Evolutionary conservation across 1,139 yeast genomes (phyloP), one percentile per base, ranked within the genome.

Genomic region (Saccharomyces hybrid): DNA sequence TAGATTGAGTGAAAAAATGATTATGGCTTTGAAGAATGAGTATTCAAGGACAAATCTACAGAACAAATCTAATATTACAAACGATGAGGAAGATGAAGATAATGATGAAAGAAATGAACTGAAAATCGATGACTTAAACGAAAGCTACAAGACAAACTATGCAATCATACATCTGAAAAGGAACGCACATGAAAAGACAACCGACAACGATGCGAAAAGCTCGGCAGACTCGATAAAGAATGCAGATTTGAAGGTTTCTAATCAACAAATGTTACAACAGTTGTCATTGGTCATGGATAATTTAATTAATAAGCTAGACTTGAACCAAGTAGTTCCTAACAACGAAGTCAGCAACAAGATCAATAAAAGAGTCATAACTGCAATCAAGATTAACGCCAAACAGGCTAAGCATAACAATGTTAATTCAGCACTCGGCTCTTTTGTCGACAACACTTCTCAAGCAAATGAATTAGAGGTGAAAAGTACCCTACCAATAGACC

Each of bases 1-100:
- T 70, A 80, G 89, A 57, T 75, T 93, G 51, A 86, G 95, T 62
- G 83, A 89, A 55, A 82, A 91, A 61, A 87, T 93, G 87, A 80
- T 89, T 58, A 79, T 80, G 57, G 79, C 82, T 61, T 73, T 77
- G 32, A 76, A 77, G 49, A 72, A 70, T 51, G 73, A 74, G 55
- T 74, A 74, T 57, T 70, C 75, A 1, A 65, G 73, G 58, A 61
- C 65, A 28, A 65, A 65, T 29, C 63, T 67, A 23, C 70, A 67
- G 51, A 61, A 62, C 47, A 73, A 70, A 44, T 70, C 66, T 46
- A 66, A 65, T 25, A 62, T 64, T 4, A 62, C 60, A 25, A 72
- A 70, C 32, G 71, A 74, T 52, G 62, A 63, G 47, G 73, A 69
- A 34, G 70, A 66, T 25, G 66, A 67, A 19, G 66, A 68, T 7